phyloP scores from a whole-genome alignment of 2,329 filamentous ascomycete species.

The Stylonectria norvegica region DNA sequence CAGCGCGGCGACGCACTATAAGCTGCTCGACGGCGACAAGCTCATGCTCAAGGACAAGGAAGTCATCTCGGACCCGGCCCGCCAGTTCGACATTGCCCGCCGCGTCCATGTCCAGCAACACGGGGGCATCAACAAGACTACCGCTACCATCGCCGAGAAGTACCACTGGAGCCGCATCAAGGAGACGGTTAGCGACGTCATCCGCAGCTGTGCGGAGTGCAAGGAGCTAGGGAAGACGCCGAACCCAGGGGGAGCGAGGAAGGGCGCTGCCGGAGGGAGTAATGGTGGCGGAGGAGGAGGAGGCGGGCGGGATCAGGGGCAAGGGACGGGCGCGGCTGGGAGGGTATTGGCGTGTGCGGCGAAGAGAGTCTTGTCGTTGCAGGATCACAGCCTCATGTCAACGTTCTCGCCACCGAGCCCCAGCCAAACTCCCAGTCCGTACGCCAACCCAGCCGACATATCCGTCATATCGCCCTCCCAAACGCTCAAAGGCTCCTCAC shows the following conservation, averaged over 20 bases:
- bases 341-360: conserved; percentile 25
- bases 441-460: conserved; percentile 48
- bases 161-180: conserved; percentile 99
- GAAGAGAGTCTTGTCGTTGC: conserved; percentile 27
- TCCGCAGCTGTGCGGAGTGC: conserved; percentile 86
- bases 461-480: conserved; percentile 40
- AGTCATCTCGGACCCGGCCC: conserved; percentile 84
- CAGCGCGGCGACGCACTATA: conserved; percentile 93
- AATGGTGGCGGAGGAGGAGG: conserved; percentile 2
- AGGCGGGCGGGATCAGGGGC: conserved; percentile 9
- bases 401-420: conserved; percentile 25
- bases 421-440: conserved; percentile 35
- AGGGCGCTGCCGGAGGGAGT: conserved; percentile 8
- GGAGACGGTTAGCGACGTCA: conserved; percentile 91
- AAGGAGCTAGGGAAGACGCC: conserved; percentile 69
- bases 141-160: conserved; percentile 85
- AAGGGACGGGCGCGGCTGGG: conserved; percentile 14
- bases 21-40: conserved; percentile 72
- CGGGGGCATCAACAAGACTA: conserved; percentile 97
- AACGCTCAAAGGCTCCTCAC: conserved; percentile 30
- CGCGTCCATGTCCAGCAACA: conserved; percentile 72
- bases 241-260: conserved; percentile 27
- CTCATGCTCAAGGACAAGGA: conserved; percentile 98
- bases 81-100: conserved; percentile 86
- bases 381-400: conserved; percentile 28